These are phyloP conservation scores for Oryza longistaminata DNA, from an alignment of 176 grass and related monocot genomes.

Conservation along the genomic window DNA sequence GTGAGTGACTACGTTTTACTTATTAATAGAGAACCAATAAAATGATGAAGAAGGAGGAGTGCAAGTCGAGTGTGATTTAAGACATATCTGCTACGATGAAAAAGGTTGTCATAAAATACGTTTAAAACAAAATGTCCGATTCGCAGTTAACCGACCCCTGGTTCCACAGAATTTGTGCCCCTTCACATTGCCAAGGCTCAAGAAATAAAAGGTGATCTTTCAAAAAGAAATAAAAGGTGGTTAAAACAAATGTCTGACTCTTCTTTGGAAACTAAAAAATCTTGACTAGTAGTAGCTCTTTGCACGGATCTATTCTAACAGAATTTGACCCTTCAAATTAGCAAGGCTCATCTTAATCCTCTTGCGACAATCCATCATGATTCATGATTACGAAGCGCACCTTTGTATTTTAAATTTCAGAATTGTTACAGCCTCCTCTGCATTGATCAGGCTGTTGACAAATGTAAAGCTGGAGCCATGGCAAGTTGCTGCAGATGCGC, in stretches of 20 bases:
- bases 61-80: no score
- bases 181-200: neutral
- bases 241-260: neutral
- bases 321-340: neutral
- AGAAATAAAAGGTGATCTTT: neutral
- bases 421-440: neutral
- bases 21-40: no score
- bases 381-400: neutral
- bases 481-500: constrained; percentile 17
- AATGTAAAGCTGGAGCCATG: constrained; percentile 20
- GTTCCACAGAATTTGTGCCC: neutral
- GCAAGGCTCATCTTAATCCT: neutral
- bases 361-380: neutral
- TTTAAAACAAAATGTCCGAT: neutral
- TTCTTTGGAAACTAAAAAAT: neutral
- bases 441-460: constrained; percentile 12
- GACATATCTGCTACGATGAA: no score
- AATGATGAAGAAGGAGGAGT: no score
- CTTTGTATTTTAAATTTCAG: neutral
- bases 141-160: neutral
- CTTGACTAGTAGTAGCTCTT: neutral
- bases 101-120: no score
- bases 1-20: no score
- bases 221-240: neutral
- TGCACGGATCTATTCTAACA: neutral